These are phyloP conservation scores for Diaporthe sp. DNA, from an alignment of 2,329 filamentous ascomycete species.

Conservation along the genomic window DNA sequence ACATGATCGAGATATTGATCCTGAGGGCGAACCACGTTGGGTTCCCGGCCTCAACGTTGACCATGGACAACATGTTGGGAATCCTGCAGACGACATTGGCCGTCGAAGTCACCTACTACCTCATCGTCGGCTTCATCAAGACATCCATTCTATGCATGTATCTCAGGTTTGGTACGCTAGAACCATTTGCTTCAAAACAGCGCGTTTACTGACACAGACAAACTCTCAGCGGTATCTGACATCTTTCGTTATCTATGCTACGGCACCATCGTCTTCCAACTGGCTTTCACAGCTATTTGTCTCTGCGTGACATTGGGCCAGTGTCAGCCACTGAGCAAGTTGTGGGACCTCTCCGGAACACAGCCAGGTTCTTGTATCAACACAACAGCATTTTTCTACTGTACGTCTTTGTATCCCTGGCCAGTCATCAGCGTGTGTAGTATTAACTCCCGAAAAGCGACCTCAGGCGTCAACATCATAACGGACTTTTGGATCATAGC, in stretches of 20 bases:
- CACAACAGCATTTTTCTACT: constrained; percentile 57
- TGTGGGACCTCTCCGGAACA: constrained; percentile 54
- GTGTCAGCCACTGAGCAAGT: constrained; percentile 57
- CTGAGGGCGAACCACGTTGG: constrained; percentile 39
- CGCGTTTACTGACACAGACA: background rate
- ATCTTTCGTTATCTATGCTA: constrained; percentile 50
- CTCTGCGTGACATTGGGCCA: constrained; percentile 56
- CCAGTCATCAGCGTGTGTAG: background rate
- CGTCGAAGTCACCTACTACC: constrained; percentile 58
- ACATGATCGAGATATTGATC: constrained; percentile 43
- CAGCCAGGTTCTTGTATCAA: constrained; percentile 56
- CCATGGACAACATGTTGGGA: constrained; percentile 39
- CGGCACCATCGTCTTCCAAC: constrained; percentile 54
- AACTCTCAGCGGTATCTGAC: constrained; percentile 41
- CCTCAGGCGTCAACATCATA: constrained; percentile 60
- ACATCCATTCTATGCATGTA: constrained; percentile 61
- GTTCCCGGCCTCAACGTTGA: constrained; percentile 42
- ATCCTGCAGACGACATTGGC: constrained; percentile 49
- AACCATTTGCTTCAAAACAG: background rate
- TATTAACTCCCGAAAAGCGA: constrained; percentile 47
- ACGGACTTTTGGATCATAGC: constrained; percentile 61
- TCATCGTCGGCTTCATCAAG: constrained; percentile 56
- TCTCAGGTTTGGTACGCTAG: constrained; percentile 56
- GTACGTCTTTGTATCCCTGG: background rate
- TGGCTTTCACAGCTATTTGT: constrained; percentile 57